Evolutionary conservation across 768 basidiomycete genomes (phyloP), one percentile per base, ranked within the genome.

Genomic region (Leccinum rimulosum): DNA sequence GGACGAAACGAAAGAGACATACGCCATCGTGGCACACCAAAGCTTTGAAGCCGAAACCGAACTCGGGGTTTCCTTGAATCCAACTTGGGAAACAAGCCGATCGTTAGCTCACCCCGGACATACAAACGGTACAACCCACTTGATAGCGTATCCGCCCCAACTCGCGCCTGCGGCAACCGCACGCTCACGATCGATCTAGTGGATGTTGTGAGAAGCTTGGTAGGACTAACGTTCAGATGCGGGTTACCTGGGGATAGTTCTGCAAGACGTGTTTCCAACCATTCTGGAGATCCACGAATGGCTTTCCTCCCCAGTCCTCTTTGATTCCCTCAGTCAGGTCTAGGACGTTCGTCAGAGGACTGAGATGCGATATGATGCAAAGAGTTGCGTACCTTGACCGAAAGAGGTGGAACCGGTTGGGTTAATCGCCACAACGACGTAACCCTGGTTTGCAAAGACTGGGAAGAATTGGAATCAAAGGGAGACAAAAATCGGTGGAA

Each of bases 331-430:
- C 87, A n/a, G 89, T 91, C 56, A 93, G 80, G 30, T 86, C 91
- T 92, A 30, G 15, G 47, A 30, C 1, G 8, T 31, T 45, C 52
- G 36, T 57, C 15, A 58, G 51, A 36, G 27, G 47, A 33, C 58
- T 31, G 45, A n/a, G 27, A 22, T 28, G 40, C 27, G 19, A 50
- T 48, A 47, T 64, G 35, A 28, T 11, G 38, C 4, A 35, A 45
- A 40, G 6, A 40, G 33, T 11, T 31, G 43, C 60, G 33, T 66
- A 86, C 91, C 80, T 82, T 96, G 94, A 4, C 94, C 95, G 65
- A 95, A 97, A 0, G 91, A 88, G 4, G 96, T 98, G 30, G 89
- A 91, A 9, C 96, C 96, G 0, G 95, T 96, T 3, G 96, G 96
- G 70, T 98, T 98, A 66, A 97, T 87, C 31, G 88, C 80, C 43